These are phyloP conservation scores for Rhizophora apiculata DNA, from an alignment of 345 rosid genomes.

Conservation along the genomic window DNA sequence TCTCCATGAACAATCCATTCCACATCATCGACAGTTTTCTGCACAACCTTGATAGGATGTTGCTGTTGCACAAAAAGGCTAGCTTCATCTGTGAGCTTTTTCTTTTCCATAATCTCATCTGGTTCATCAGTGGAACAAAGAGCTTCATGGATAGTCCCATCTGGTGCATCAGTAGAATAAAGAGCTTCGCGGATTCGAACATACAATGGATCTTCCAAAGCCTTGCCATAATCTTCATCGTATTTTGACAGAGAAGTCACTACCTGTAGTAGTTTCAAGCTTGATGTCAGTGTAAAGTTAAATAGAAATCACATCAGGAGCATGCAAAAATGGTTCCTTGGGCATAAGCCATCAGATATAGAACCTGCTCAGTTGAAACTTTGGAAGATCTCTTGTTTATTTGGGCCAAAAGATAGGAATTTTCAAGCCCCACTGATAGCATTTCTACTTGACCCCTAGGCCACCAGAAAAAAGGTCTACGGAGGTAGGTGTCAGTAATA, in stretches of 20 bases:
- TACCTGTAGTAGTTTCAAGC: conserved; percentile 41
- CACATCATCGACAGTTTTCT: background rate
- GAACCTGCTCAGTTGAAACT: background rate
- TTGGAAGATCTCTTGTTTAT: background rate
- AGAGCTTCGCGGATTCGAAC: conserved; percentile 50
- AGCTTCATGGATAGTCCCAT: too few species aligned
- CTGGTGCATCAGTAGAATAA: conserved; percentile 22
- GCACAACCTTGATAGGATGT: conserved; percentile 10
- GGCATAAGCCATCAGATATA: background rate
- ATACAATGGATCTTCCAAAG: conserved; percentile 66
- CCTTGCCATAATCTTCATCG: conserved; percentile 64
- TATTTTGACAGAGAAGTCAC: conserved; percentile 55
- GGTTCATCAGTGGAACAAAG: conserved; percentile 39
- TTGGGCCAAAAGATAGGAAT: background rate
- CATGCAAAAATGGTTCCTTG: conserved; percentile 4
- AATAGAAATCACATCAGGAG: background rate
- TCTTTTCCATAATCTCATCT: conserved; percentile 21
- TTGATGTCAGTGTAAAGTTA: background rate
- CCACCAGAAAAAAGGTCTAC: background rate
- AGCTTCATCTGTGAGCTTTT: conserved; percentile 22
- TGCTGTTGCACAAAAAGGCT: conserved; percentile 13
- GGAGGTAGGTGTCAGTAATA: background rate
- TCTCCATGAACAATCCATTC: conserved; percentile 11
- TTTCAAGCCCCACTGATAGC: background rate
- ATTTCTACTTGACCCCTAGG: background rate